Percentiles rank a stretch among this genome's conserved stretches.
Evolutionary conservation across 2,329 filamentous ascomycete species (phyloP).

Genomic region (Sporothrix luriei): DNA sequence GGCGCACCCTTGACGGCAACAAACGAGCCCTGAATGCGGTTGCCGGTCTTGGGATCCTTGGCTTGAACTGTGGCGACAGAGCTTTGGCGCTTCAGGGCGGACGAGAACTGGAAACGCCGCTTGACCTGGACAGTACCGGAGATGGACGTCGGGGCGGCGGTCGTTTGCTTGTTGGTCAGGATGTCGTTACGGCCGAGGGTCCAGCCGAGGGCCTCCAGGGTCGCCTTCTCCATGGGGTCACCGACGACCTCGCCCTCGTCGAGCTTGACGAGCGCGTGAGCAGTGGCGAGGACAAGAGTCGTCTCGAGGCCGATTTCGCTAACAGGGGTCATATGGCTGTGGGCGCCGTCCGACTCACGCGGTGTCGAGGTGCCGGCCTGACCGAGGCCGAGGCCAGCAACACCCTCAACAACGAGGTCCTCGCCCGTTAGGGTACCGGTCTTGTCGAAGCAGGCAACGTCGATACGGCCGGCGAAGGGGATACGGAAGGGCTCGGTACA

Average conservation of each 20-base stretch:
- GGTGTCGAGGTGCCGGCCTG: constrained; percentile 61
- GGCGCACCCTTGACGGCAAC: constrained; percentile 95
- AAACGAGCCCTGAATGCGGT: constrained; percentile 82
- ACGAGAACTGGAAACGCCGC: constrained; percentile 97
- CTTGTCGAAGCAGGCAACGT: constrained; percentile 98
- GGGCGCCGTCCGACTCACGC: constrained; percentile 76
- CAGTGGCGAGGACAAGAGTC: constrained; percentile 88
- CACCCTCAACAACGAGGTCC: constrained; percentile 93
- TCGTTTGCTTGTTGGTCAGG: constrained; percentile 67
- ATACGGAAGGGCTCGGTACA: constrained; percentile 99
- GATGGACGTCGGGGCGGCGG: constrained; percentile 52
- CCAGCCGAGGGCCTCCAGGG: constrained; percentile 86
- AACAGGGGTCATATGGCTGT: constrained; percentile 75
- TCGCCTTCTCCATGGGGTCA: constrained; percentile 99
- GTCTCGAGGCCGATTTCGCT: constrained; percentile 74
- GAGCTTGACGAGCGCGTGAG: constrained; percentile 91
- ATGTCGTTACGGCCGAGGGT: constrained; percentile 85
- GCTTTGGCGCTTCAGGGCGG: constrained; percentile 91
- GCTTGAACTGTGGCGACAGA: constrained; percentile 82
- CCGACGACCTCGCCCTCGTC: constrained; percentile 97
- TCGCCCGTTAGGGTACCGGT: constrained; percentile 96
- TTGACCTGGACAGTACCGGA: constrained; percentile 88
- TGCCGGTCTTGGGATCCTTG: constrained; percentile 70
- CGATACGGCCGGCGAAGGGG: constrained; percentile 90
- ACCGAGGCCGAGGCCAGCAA: constrained; percentile 81